Evolutionary conservation across 768 basidiomycete genomes (phyloP), one percentile per base, ranked within the genome.

Genomic region (Cytidiella melzeri): DNA sequence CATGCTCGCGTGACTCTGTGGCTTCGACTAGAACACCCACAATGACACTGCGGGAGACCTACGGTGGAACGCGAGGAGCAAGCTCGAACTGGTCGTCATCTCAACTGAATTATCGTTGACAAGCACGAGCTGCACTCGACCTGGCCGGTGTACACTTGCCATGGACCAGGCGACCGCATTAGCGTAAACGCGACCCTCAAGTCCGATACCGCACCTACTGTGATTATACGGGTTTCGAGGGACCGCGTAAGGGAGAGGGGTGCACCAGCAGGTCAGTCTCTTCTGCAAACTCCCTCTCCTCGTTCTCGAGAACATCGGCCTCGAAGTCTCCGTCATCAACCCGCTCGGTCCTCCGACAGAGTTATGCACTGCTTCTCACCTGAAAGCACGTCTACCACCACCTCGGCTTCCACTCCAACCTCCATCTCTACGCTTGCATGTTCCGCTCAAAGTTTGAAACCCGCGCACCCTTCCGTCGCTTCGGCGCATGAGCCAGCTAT

Each of bases 41-140:
- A n/a, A n/a, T n/a, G n/a, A n/a, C n/a, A n/a, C n/a, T n/a, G n/a
- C n/a, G n/a, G n/a, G n/a, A n/a, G n/a, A n/a, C n/a, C n/a, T n/a
- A n/a, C n/a, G n/a, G n/a, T n/a, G n/a, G n/a, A n/a, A n/a, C n/a
- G n/a, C n/a, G n/a, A n/a, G n/a, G n/a, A n/a, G n/a, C n/a, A n/a
- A n/a, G n/a, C n/a, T n/a, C 57, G 84, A 88, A 59, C 77, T 84
- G 1, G 72, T 78, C 19, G 76, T 88, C 38, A 67, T 80, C 26
- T 79, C 83, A n/a, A 77, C 82, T 11, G 73, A 79, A 84, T 96
- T 39, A 79, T 83, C 54, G 89, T 96, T 58, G 87, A 91, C 72
- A 96, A 95, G 65, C 92, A 95, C 61, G 93, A 95, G 55, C 71
- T 94, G 5, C 92, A 95, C 60, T 87, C 92, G 3, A 84, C 89